Evolutionary conservation across 371 early-diverging fungal genomes (phyloP), one percentile per base, ranked within the genome.

Genomic region (Mucor piriformis): DNA sequence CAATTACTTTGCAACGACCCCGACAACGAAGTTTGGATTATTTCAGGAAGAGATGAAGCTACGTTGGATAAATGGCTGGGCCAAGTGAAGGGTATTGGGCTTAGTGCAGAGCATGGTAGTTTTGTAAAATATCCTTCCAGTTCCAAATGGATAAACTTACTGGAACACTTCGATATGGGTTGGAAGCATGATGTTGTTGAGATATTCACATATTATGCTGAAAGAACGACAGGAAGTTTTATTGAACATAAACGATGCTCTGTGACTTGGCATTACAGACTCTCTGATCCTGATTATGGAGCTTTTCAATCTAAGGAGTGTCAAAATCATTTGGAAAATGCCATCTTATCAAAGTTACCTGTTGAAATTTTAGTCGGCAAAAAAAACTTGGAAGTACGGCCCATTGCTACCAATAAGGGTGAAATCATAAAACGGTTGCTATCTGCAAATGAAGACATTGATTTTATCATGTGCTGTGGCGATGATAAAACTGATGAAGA

Each of bases 401-500:
- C 94, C 2, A 81, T 80, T 3, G 63, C 77, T 10, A 80, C 90
- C 57, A 95, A 90, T 72, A 92, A 91, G 79, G 98, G 98, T 13
- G 96, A 96, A 67, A 94, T 97, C 57, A 91, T 97, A 56, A 94
- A 94, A 66, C 83, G 92, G 4, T 73, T 98, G 27, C 47, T 90
- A 2, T 58, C 61, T 7, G 72, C 74, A 50, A 81, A 83, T 2
- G 82, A 81, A 33, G 84, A 82, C 0, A 57, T 63, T 54, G 95
- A 94, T 58, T 96, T 96, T 82, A 83, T 93, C 2, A 83, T 92
- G 66, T 94, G 95, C 59, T 95, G 91, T 34, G 96, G 97, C 7
- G 96, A 97, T 70, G 96, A 96, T 76, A 83, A 87, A 67, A 97
- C 95, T 6, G 96, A 97, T 63, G 96, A 95, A 66, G 96, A 95